Evolutionary conservation across 768 basidiomycete species (phyloP).

Genomic region (Pilatotrama ljubarskyi): DNA sequence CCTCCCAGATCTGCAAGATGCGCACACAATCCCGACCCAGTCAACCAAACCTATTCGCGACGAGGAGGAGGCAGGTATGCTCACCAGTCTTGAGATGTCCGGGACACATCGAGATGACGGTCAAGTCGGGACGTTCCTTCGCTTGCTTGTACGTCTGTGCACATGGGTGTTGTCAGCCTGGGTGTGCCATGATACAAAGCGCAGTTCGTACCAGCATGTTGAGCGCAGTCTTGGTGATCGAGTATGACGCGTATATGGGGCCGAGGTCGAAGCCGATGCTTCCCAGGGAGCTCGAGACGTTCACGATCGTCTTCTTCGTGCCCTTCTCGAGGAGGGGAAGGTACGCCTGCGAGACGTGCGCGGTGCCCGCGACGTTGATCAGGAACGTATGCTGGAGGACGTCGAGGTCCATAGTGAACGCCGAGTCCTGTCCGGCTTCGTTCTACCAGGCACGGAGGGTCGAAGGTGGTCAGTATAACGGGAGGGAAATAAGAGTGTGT

Average conservation of each 20-base stretch:
- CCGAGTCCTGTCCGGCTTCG: constrained; percentile 22
- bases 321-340: constrained; percentile 35
- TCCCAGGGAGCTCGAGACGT: constrained; percentile 33
- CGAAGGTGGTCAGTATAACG: too few relatives aligned
- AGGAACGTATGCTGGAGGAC: constrained; percentile 28
- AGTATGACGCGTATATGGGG: constrained; percentile 30
- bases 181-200: too few relatives aligned
- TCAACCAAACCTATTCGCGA: too few relatives aligned
- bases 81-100: constrained; percentile 18
- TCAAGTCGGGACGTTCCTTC: constrained; percentile 8
- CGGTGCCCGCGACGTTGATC: constrained; percentile 37
- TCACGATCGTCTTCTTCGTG: constrained; percentile 34
- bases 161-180: neutral
- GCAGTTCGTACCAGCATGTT: constrained; percentile 39
- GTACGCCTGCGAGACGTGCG: constrained; percentile 34
- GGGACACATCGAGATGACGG: constrained; percentile 8
- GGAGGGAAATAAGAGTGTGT: too few relatives aligned
- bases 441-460: too few relatives aligned
- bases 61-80: neutral
- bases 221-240: constrained; percentile 37
- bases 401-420: constrained; percentile 28
- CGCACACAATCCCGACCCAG: too few relatives aligned
- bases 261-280: constrained; percentile 30
- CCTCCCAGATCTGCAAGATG: too few relatives aligned
- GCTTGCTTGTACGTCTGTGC: constrained; percentile 19